phyloP scores from a whole-genome alignment of 2,329 filamentous ascomycete species.

The Epichloe festucae region DNA sequence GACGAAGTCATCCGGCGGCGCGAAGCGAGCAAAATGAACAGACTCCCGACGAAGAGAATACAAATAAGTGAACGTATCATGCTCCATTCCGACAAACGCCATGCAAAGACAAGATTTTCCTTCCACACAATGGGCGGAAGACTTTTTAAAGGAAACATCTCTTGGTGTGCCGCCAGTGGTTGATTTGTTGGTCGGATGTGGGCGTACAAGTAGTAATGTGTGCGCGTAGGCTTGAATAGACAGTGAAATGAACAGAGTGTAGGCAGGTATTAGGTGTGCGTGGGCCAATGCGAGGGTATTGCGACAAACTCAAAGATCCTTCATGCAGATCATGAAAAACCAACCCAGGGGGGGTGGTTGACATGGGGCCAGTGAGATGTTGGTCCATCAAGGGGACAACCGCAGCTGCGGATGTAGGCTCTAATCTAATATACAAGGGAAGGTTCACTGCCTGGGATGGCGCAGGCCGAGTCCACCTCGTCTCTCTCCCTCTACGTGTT shows the following conservation, averaged over 20 bases:
- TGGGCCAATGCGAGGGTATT: background rate
- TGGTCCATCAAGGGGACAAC: background rate
- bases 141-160: slow-evolving; percentile 9
- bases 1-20: slow-evolving; percentile 1
- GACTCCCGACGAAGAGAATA: slow-evolving; percentile 7
- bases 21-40: slow-evolving; percentile 9
- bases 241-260: slow-evolving; percentile 6
- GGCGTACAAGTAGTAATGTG: slow-evolving; percentile 5
- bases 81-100: slow-evolving; percentile 19
- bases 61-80: slow-evolving; percentile 11
- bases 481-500: slow-evolving; percentile 18
- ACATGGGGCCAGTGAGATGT: background rate
- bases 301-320: slow-evolving; percentile 30
- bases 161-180: slow-evolving; percentile 5
- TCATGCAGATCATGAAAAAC: slow-evolving; percentile 36
- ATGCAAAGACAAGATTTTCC: slow-evolving; percentile 17
- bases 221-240: slow-evolving; percentile 5
- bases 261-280: slow-evolving; percentile 6
- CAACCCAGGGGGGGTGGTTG: background rate
- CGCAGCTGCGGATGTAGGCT: background rate
- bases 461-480: slow-evolving; percentile 11
- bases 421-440: slow-evolving; percentile 18
- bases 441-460: slow-evolving; percentile 3
- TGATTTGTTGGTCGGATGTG: slow-evolving; percentile 3
- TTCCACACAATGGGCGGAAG: slow-evolving; percentile 6